Evolutionary conservation across 2,329 filamentous ascomycete genomes (phyloP), one percentile per base, ranked within the genome.

Genomic region (Phaeophleospora eucalypticola): DNA sequence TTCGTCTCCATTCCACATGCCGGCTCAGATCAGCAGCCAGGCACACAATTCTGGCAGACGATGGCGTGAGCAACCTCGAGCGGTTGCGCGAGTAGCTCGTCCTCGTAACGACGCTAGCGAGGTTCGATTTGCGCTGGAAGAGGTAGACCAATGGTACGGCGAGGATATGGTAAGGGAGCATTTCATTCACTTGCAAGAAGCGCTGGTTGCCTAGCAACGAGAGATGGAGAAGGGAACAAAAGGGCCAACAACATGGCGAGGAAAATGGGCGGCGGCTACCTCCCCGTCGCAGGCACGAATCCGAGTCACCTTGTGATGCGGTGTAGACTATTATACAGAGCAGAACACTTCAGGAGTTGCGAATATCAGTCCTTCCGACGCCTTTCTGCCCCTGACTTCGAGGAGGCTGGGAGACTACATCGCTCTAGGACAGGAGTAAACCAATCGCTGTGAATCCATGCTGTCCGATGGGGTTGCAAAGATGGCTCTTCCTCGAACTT

Each of bases 201-300:
- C 14, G 3, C 15, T 21, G 40, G 40, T 42, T 42, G 40, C 40
- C 40, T 42, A 42, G 40, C 40, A 42, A 42, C 40, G 40, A 42
- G 12, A 35, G 24, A 29, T 29, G 24, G 24, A 29, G 24, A 29
- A 29, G 12, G 29, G 27, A 35, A 20, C 21, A 18, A 33, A 19
- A 8, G 21, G 29, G 14, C 29, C 40, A 42, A 27, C 40, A 10
- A 35, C 27, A 35, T 34, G 16, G 29, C 29, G 7, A 18, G n/a
- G 9, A 32, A 42, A 32, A 34, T 33, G 27, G 40, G 24, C 21
- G 17, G 16, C 40, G n/a, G 29, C 40, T 35, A 42, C 27, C 27
- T 34, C 17, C 40, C 27, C 40, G 15, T 38, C 36, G 14, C 36
- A 4, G 14, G 14, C 18, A 12, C 4, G 36, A 3, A 4, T 18